Conservation (phyloP, 192 early-diverging fungal species). For the Mortierella alpina region DNA sequence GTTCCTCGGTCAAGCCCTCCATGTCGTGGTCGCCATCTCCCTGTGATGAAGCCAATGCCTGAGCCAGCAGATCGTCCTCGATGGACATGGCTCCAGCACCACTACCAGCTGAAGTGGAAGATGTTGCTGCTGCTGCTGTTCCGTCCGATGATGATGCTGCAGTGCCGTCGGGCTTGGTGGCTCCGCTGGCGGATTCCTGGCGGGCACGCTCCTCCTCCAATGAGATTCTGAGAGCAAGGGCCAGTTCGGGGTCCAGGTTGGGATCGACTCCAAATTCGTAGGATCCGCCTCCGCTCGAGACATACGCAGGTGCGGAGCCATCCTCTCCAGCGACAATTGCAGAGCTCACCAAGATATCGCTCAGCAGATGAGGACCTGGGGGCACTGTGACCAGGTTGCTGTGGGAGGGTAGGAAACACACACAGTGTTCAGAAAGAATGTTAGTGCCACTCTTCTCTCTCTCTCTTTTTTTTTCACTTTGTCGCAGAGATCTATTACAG, state of each 20-base stretch:
- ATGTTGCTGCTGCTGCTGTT: conserved; percentile 41
- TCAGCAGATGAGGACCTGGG: conserved; percentile 93
- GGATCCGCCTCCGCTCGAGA: conserved; percentile 67
- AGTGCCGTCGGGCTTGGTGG: conserved; percentile 55
- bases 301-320: conserved; percentile 75
- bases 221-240: conserved; percentile 93
- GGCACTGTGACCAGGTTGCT: conserved; percentile 93
- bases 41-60: conserved; percentile 80
- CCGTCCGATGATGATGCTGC: conserved; percentile 23
- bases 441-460: background rate
- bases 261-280: conserved; percentile 98
- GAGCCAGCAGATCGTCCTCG: conserved; percentile 73
- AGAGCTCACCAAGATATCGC: conserved; percentile 86
- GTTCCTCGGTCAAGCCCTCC: conserved; percentile 76
- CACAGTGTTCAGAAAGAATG: background rate
- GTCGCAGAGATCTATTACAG: background rate
- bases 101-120: conserved; percentile 40
- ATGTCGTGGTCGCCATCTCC: conserved; percentile 72
- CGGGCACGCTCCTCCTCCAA: conserved; percentile 95
- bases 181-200: conserved; percentile 72
- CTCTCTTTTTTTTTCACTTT: too few species aligned
- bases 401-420: background rate
- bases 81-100: conserved; percentile 24
- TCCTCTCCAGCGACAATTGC: conserved; percentile 90
- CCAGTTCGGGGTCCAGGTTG: conserved; percentile 93